A percentile compares a stretch with the other conserved stretches of the same genome.
Evolutionary conservation across 176 grass and related monocot species (phyloP).

Genomic region (Microstegium vimineum): DNA sequence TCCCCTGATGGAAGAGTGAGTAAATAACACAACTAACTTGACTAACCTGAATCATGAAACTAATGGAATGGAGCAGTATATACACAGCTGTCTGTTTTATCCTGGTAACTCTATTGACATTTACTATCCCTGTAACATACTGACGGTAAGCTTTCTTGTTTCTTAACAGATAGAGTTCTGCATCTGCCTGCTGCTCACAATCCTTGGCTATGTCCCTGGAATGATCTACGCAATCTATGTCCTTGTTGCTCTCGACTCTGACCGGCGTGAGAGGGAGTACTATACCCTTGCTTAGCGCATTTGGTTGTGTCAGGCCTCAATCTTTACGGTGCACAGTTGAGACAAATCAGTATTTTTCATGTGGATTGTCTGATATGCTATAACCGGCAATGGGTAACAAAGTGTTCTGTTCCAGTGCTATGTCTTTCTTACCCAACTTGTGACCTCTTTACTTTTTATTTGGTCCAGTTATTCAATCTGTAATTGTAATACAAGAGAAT

Average conservation of each 20-base stretch:
- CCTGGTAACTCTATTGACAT: background rate
- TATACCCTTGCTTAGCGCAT: slow-evolving; percentile 25
- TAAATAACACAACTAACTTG: background rate
- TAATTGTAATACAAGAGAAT: slow-evolving; percentile 20
- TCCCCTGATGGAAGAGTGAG: background rate
- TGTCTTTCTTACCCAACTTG: background rate
- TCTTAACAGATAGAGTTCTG: slow-evolving; percentile 61
- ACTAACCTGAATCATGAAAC: background rate
- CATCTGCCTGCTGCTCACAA: slow-evolving; percentile 66
- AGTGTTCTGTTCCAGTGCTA: background rate
- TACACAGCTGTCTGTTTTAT: background rate
- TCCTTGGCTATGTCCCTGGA: slow-evolving; percentile 64
- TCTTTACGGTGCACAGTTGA: background rate
- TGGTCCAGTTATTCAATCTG: background rate
- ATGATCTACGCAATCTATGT: slow-evolving; percentile 66
- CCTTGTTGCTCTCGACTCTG: slow-evolving; percentile 41
- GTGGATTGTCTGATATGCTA: background rate
- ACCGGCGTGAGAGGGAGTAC: slow-evolving; percentile 37
- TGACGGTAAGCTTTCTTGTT: background rate
- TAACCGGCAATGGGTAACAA: background rate
- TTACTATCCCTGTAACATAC: background rate
- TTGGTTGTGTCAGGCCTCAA: background rate
- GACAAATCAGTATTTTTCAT: background rate
- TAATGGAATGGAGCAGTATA: too few relatives aligned
- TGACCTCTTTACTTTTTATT: background rate